phyloP scores from a whole-genome alignment of 208 protist species.

The Crithidia acanthocephali region DNA sequence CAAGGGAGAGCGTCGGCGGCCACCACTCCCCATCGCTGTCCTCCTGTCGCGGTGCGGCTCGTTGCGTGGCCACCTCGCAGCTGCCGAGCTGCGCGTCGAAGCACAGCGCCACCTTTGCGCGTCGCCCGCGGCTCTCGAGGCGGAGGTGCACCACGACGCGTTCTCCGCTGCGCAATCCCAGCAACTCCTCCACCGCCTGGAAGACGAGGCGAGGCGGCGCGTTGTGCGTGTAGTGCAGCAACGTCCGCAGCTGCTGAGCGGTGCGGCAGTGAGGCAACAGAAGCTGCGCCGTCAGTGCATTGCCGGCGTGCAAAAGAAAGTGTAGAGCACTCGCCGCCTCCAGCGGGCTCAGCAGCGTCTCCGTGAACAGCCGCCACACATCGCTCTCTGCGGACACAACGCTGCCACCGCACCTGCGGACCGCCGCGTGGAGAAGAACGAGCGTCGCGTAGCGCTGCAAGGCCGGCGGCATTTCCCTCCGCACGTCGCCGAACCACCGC shows the following conservation, averaged over 20 bases:
- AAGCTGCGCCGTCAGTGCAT: constrained; percentile 30
- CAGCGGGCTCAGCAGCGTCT: constrained; percentile 23
- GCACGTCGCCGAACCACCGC: constrained; percentile 7
- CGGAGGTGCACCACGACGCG: constrained; percentile 30
- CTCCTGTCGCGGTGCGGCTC: background rate
- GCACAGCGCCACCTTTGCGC: constrained; percentile 1
- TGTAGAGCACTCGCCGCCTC: constrained; percentile 45
- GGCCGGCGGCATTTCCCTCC: constrained; percentile 22
- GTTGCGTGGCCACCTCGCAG: background rate
- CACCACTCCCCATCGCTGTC: background rate
- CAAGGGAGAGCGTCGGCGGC: constrained; percentile 2
- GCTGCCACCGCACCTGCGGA: constrained; percentile 16
- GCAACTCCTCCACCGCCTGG: constrained; percentile 17
- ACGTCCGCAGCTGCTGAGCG: constrained; percentile 33
- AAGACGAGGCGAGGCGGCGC: constrained; percentile 28
- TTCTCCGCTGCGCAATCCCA: constrained; percentile 17
- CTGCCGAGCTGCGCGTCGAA: constrained; percentile 19
- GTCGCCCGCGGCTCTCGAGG: constrained; percentile 1
- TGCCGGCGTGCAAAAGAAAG: constrained; percentile 45
- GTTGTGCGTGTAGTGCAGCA: constrained; percentile 52
- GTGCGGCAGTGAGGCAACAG: constrained; percentile 52
- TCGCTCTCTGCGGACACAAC: background rate
- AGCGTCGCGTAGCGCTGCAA: constrained; percentile 30
- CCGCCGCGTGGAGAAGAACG: constrained; percentile 18
- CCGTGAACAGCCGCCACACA: constrained; percentile 14